phyloP scores from a whole-genome alignment of 106 monocot species.

The Allium cepa region DNA sequence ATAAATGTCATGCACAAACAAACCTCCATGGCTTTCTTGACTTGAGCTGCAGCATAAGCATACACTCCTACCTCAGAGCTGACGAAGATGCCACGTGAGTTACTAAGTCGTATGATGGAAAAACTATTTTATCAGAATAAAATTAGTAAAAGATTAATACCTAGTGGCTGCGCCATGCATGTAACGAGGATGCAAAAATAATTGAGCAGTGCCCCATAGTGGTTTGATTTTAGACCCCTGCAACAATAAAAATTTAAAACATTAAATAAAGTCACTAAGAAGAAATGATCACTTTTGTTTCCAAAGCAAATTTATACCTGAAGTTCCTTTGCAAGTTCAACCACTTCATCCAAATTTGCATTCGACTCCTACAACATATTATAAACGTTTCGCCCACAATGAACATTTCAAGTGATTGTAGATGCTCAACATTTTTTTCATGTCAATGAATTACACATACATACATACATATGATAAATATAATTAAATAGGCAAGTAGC shows the following conservation, averaged over 20 bases:
- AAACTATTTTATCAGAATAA: background rate
- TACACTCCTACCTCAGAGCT: constrained; percentile 86
- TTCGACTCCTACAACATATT: constrained; percentile 66
- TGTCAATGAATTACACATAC: background rate
- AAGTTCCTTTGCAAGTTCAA: constrained; percentile 81
- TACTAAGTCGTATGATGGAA: background rate
- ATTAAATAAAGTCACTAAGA: background rate
- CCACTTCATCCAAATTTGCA: constrained; percentile 92
- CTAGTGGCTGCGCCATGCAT: constrained; percentile 99
- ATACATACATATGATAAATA: background rate
- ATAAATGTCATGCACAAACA: background rate
- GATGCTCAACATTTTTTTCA: background rate
- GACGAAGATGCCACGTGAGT: constrained; percentile 7
- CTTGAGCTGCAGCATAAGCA: constrained; percentile 98
- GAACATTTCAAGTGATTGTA: background rate
- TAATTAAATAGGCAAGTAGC: constrained; percentile 1
- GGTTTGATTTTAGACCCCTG: constrained; percentile 65
- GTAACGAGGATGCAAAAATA: constrained; percentile 96
- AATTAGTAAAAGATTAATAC: constrained; percentile 14
- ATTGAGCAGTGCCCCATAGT: constrained; percentile 96
- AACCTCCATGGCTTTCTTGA: constrained; percentile 98
- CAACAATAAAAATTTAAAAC: background rate
- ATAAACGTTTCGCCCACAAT: background rate
- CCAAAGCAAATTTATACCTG: constrained; percentile 17
- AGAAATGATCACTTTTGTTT: background rate